These are phyloP conservation scores for Stramenopiles sp. DNA, from an alignment of 352 stramenopile species.

Conservation along the genomic window DNA sequence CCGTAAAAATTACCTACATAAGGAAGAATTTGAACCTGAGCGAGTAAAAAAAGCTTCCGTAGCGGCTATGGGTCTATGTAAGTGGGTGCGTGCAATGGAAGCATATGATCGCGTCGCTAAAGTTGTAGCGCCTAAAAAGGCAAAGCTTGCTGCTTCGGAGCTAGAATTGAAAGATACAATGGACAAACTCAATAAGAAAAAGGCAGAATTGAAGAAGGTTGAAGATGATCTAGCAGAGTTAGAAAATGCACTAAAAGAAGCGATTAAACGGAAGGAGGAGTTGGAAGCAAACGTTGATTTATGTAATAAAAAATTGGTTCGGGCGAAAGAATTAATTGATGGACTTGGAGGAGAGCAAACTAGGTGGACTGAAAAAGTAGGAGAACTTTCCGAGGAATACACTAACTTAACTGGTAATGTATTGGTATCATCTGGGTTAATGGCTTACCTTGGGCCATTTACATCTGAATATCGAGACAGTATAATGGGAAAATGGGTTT, in stretches of 20 bases:
- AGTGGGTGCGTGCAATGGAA: conserved; percentile 77
- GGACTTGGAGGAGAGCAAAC: conserved; percentile 71
- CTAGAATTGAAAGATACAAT: conserved; percentile 59
- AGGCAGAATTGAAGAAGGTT: conserved; percentile 63
- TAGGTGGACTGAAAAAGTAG: conserved; percentile 64
- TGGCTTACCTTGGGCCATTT: conserved; percentile 77
- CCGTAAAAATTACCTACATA: conserved; percentile 58
- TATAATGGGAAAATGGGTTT: conserved; percentile 60
- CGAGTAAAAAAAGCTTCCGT: conserved; percentile 74
- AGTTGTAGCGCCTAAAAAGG: conserved; percentile 69
- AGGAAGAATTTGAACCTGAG: conserved; percentile 69
- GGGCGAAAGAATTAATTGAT: conserved; percentile 72
- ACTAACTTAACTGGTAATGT: conserved; percentile 69
- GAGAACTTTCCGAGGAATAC: conserved; percentile 51
- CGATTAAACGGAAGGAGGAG: conserved; percentile 66
- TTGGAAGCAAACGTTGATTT: conserved; percentile 69
- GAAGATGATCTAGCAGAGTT: conserved; percentile 63
- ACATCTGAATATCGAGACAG: conserved; percentile 65
- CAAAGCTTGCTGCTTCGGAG: conserved; percentile 55
- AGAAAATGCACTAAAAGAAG: conserved; percentile 56
- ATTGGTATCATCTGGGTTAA: conserved; percentile 63
- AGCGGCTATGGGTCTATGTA: conserved; percentile 66
- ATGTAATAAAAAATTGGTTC: conserved; percentile 72
- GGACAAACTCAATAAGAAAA: conserved; percentile 62
- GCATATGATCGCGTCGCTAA: conserved; percentile 77